These are phyloP conservation scores for Coemansia pectinata DNA, from an alignment of 192 early-diverging fungal species.

Conservation along the genomic window DNA sequence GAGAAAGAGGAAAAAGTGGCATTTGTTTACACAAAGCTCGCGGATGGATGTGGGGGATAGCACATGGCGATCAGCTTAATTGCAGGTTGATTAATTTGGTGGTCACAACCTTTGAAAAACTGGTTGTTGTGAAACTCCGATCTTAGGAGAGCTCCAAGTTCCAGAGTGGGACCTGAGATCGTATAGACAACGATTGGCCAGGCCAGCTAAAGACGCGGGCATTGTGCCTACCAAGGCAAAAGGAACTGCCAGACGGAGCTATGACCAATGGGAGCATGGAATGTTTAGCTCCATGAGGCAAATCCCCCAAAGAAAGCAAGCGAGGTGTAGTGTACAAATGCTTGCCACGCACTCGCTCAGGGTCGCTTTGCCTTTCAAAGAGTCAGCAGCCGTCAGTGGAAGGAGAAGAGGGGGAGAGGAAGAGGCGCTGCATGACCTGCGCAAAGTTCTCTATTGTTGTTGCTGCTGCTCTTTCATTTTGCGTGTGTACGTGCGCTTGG, in stretches of 20 bases:
- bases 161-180: too few species aligned
- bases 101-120: too few species aligned
- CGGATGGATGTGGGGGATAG: neutral
- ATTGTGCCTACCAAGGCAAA: neutral
- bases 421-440: slow-evolving; percentile 2
- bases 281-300: neutral
- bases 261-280: neutral
- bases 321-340: neutral
- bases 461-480: neutral
- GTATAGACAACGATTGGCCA: too few species aligned
- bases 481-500: neutral
- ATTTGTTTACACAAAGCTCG: neutral
- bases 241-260: neutral
- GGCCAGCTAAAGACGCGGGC: neutral
- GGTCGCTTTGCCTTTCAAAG: neutral
- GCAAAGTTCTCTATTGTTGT: neutral
- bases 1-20: neutral
- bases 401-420: neutral
- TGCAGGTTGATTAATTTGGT: too few species aligned
- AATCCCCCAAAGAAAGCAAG: neutral
- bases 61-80: slow-evolving; percentile 1
- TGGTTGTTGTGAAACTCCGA: too few species aligned
- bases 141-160: too few species aligned
- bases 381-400: neutral
- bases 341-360: neutral